Conservation (phyloP, 768 basidiomycete species). For the Arthromyces matolae region DNA sequence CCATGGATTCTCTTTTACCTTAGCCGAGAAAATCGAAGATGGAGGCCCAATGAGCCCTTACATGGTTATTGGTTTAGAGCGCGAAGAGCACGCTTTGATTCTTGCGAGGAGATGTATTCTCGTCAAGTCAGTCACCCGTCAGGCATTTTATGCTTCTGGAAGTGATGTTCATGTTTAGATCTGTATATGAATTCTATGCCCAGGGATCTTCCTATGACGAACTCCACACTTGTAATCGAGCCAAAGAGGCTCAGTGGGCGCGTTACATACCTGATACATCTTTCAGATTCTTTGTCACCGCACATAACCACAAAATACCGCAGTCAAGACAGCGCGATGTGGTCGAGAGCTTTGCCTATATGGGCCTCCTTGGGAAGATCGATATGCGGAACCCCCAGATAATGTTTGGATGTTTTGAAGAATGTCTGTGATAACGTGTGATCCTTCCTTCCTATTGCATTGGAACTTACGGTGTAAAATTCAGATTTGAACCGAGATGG, state of each 20-base stretch:
- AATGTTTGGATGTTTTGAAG: conserved; percentile 74
- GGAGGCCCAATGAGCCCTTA: conserved; percentile 62
- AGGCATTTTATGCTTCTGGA: neutral
- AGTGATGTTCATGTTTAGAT: conserved; percentile 39
- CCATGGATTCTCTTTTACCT: conserved; percentile 55
- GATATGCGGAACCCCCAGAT: conserved; percentile 79
- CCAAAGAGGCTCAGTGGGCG: conserved; percentile 47
- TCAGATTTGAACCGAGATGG: conserved; percentile 51
- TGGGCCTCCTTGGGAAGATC: conserved; percentile 79
- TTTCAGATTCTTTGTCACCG: conserved; percentile 77
- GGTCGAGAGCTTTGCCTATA: conserved; percentile 80
- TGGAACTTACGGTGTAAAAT: neutral
- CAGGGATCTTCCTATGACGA: conserved; percentile 66
- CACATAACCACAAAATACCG: conserved; percentile 72
- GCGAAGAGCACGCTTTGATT: conserved; percentile 69
- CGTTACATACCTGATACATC: conserved; percentile 61
- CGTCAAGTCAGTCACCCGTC: conserved; percentile 55
- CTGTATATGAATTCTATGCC: conserved; percentile 75
- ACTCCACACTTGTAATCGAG: conserved; percentile 55
- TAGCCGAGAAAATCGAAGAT: conserved; percentile 43
- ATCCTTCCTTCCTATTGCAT: neutral
- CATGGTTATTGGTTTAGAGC: conserved; percentile 64
- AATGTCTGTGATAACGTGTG: conserved; percentile 53
- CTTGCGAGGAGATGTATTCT: conserved; percentile 77
- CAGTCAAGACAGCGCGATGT: conserved; percentile 59